A percentile compares a stretch with the other conserved stretches of the same genome.
Evolutionary conservation across 441 rosid species (phyloP).

Genomic region (Sinapis alba): DNA sequence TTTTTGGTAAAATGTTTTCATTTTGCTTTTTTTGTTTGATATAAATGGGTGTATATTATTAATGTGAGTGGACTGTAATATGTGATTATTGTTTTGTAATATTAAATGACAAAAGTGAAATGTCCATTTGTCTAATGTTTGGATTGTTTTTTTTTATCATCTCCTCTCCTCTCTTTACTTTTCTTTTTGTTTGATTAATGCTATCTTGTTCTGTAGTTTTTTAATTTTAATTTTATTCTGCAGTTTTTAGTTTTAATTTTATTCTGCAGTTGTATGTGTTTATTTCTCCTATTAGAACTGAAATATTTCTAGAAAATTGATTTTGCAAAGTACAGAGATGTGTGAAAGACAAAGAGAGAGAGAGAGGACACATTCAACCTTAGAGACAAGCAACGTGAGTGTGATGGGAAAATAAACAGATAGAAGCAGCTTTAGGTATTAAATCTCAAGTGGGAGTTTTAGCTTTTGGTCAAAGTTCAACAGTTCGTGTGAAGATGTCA

Average conservation of each 20-base stretch:
- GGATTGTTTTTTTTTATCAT: neutral
- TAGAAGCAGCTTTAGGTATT: neutral
- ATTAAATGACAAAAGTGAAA: conserved; percentile 22
- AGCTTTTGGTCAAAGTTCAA: conserved; percentile 31
- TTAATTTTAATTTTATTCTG: neutral
- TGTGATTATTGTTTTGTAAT: conserved; percentile 7
- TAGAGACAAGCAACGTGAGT: conserved; percentile 7
- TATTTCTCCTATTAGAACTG: neutral
- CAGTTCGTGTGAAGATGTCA: conserved; percentile 39
- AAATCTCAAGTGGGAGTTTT: neutral
- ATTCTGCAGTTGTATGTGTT: neutral
- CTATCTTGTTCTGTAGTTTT: neutral
- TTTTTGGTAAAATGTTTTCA: conserved; percentile 12
- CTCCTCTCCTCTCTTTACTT: neutral
- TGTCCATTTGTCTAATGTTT: conserved; percentile 17
- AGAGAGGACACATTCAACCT: conserved; percentile 7
- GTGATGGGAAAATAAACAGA: neutral
- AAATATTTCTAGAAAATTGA: neutral
- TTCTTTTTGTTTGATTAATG: neutral
- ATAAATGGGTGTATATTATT: conserved; percentile 33
- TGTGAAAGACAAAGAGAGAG: neutral
- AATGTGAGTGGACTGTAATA: conserved; percentile 34
- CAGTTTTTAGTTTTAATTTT: neutral
- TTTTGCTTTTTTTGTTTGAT: conserved; percentile 3
- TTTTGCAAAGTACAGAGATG: neutral